Evolutionary conservation across 306 rosid species (phyloP).

Genomic region (Quercus cerris): DNA sequence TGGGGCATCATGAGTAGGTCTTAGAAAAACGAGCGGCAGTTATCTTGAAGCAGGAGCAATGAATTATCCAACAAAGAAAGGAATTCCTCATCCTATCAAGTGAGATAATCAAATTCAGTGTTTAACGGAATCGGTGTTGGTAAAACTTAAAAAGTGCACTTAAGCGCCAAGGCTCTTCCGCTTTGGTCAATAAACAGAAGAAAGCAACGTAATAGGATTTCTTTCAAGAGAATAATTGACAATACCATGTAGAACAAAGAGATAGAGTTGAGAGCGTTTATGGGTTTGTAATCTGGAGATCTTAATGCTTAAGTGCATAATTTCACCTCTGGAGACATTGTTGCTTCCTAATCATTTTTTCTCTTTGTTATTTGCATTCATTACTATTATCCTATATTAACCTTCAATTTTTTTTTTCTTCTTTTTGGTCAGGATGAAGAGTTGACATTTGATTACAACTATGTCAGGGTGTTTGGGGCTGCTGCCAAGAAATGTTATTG

Average conservation of each 20-base stretch:
- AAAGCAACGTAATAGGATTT: not conserved
- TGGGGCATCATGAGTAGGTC: too few species aligned
- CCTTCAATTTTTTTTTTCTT: slow-evolving; percentile 18
- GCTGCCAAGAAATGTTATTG: slow-evolving; percentile 98
- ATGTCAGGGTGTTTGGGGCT: slow-evolving; percentile 98
- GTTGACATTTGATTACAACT: slow-evolving; percentile 99
- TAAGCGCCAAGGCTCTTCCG: too few species aligned
- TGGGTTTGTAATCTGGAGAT: not conserved
- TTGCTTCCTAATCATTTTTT: slow-evolving; percentile 8
- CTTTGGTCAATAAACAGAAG: not conserved
- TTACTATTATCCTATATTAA: slow-evolving; percentile 7
- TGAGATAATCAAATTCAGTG: too few species aligned
- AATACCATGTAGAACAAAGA: not conserved
- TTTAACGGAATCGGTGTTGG: too few species aligned
- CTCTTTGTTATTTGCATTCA: slow-evolving; percentile 9
- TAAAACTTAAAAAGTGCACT: too few species aligned
- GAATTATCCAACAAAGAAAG: too few species aligned
- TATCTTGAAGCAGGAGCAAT: too few species aligned
- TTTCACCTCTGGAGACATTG: slow-evolving; percentile 10
- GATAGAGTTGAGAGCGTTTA: not conserved
- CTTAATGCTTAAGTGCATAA: not conserved
- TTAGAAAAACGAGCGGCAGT: too few species aligned
- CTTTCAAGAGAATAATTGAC: not conserved
- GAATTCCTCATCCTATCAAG: too few species aligned
- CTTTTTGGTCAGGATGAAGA: slow-evolving; percentile 78